Percentiles rank a stretch among this genome's conserved stretches.
These are phyloP conservation scores for Penicillium taxi DNA, from an alignment of 495 filamentous ascomycete species.

Conservation along the genomic window DNA sequence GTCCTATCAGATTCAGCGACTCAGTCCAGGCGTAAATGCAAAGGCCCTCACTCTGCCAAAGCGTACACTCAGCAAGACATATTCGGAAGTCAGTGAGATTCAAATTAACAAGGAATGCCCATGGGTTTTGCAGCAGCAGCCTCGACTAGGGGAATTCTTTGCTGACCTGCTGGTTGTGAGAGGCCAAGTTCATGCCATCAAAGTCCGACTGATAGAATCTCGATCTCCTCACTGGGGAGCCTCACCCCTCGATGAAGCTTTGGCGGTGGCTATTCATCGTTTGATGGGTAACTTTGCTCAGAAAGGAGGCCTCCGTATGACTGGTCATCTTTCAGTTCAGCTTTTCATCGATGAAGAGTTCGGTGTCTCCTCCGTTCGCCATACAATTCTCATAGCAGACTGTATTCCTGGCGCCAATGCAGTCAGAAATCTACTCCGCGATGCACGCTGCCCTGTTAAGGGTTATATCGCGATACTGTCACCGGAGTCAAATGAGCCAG, in stretches of 20 bases:
- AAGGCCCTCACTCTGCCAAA: constrained; percentile 51
- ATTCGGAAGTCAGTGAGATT: constrained; percentile 44
- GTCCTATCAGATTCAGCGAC: constrained; percentile 54
- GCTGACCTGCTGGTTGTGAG: constrained; percentile 58
- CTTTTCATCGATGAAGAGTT: constrained; percentile 52
- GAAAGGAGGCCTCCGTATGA: constrained; percentile 42
- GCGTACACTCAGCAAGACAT: constrained; percentile 44
- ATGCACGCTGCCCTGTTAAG: constrained; percentile 15
- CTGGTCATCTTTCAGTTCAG: constrained; percentile 63
- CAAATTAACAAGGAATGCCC: constrained; percentile 48
- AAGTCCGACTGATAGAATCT: constrained; percentile 44
- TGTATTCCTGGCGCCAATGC: constrained; percentile 30
- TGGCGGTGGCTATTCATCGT: constrained; percentile 50
- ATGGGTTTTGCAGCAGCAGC: constrained; percentile 64
- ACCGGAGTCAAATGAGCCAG: constrained; percentile 7
- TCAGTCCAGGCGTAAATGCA: constrained; percentile 41
- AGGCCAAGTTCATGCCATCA: constrained; percentile 54
- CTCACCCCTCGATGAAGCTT: constrained; percentile 42
- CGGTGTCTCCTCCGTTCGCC: constrained; percentile 28
- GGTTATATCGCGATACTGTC: constrained; percentile 35
- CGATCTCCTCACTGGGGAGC: constrained; percentile 43
- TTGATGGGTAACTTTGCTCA: constrained; percentile 53
- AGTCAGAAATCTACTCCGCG: constrained; percentile 19
- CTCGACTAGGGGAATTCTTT: constrained; percentile 56
- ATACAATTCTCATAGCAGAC: constrained; percentile 31